Conservation (phyloP, 257 asterid genomes). For the Echium plantagineum region DNA sequence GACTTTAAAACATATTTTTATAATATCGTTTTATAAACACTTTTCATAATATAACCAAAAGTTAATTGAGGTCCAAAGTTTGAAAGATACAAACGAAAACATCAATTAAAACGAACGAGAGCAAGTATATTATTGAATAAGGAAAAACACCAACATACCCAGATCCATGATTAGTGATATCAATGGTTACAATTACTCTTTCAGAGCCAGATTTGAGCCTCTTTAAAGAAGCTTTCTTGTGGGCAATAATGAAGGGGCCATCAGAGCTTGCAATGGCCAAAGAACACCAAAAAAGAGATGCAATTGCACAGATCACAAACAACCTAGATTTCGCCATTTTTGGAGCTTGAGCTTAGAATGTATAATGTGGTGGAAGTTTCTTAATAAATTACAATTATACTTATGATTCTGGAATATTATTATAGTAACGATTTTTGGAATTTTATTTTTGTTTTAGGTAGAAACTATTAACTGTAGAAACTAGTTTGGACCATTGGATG, state of each 20-base stretch:
- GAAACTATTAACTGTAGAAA: no score
- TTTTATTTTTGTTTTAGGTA: no score
- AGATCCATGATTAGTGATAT: constrained; percentile 79
- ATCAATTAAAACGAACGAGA: no score
- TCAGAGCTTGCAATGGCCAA: constrained; percentile 40
- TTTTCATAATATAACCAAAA: no score
- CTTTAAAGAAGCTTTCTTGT: constrained; percentile 69
- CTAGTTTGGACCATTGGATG: no score
- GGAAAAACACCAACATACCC: constrained; percentile 32
- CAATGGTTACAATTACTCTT: constrained; percentile 60
- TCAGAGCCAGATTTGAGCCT: constrained; percentile 68
- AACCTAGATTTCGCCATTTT: not conserved
- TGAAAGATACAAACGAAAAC: no score
- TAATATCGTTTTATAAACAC: no score
- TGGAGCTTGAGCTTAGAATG: not conserved
- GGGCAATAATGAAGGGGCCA: constrained; percentile 72
- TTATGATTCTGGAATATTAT: no score
- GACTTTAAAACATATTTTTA: no score
- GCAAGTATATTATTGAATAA: not conserved
- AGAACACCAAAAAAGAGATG: constrained; percentile 5
- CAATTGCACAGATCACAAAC: constrained; percentile 1
- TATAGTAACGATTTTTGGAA: no score
- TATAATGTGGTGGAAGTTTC: not conserved
- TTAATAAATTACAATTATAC: no score
- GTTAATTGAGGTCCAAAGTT: no score